Conservation (phyloP, 2,329 filamentous ascomycete species). For the Claviceps lovelessii region DNA sequence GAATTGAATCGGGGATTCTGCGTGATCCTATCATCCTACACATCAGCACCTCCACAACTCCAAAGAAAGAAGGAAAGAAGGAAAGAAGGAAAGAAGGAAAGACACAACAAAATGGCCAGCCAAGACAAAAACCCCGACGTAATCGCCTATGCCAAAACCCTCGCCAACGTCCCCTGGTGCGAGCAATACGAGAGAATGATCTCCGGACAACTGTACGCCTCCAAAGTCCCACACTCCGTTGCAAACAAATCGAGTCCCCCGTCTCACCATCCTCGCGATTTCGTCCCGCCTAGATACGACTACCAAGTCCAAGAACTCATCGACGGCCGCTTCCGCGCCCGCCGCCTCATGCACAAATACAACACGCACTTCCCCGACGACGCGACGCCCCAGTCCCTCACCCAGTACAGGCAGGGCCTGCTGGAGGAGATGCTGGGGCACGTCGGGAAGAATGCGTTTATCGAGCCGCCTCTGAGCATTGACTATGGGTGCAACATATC, state of each 20-base stretch:
- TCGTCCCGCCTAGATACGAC: conserved; percentile 30
- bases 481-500: conserved; percentile 54
- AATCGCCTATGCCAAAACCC: conserved; percentile 30
- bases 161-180: conserved; percentile 39
- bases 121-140: conserved; percentile 24
- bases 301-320: conserved; percentile 32
- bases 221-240: too few species aligned
- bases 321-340: conserved; percentile 37
- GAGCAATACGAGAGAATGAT: conserved; percentile 53
- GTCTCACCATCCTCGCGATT: not conserved
- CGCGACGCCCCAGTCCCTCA: conserved; percentile 25
- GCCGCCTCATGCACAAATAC: conserved; percentile 42
- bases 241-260: not conserved
- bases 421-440: conserved; percentile 35
- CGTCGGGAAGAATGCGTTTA: conserved; percentile 36
- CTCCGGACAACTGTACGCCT: conserved; percentile 41
- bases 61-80: not conserved
- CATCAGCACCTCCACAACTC: too few species aligned
- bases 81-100: not conserved
- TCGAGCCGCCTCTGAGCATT: conserved; percentile 47
- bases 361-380: conserved; percentile 41
- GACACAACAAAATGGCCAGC: conserved; percentile 15
- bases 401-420: conserved; percentile 27
- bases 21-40: too few species aligned
- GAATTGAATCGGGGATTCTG: too few species aligned